Conservation (phyloP, 768 basidiomycete species). For the button mushroom (Agaricus bisporus) region DNA sequence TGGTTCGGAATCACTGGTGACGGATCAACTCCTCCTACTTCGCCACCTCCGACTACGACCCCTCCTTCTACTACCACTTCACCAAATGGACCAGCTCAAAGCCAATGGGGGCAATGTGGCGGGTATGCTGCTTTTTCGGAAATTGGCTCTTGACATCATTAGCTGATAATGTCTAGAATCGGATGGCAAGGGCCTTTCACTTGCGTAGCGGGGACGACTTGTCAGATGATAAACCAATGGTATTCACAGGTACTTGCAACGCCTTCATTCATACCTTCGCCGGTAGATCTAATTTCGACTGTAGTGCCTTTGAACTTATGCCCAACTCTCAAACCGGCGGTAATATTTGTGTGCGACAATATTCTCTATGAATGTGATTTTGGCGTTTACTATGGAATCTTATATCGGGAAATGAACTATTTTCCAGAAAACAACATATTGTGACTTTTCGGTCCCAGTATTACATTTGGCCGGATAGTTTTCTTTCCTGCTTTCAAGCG, state of each 20-base stretch:
- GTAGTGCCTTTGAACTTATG: slow-evolving; percentile 5
- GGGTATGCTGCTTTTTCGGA: slow-evolving; percentile 15
- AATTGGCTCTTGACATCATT: slow-evolving; percentile 1
- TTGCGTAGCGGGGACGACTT: slow-evolving; percentile 20
- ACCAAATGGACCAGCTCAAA: slow-evolving; percentile 14
- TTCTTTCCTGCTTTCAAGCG: too few species aligned
- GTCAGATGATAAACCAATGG: slow-evolving; percentile 14
- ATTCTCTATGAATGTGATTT: background rate
- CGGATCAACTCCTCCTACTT: too few species aligned
- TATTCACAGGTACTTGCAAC: slow-evolving; percentile 18
- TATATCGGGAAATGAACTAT: too few species aligned
- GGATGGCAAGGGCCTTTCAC: slow-evolving; percentile 23
- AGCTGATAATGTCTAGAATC: slow-evolving; percentile 12
- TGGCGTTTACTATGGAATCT: too few species aligned
- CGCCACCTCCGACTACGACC: slow-evolving; percentile 14
- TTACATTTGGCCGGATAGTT: too few species aligned
- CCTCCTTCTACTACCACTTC: slow-evolving; percentile 13
- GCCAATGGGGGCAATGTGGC: slow-evolving; percentile 26
- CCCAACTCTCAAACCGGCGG: background rate
- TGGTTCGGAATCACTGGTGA: slow-evolving; percentile 50
- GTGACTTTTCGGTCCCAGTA: too few species aligned
- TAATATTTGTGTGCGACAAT: background rate
- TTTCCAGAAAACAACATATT: too few species aligned
- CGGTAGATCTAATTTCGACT: slow-evolving; percentile 3
- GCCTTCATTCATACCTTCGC: background rate